phyloP scores from a whole-genome alignment of 1,139 yeast genomes.

The Yamadazyma jaroonii region DNA sequence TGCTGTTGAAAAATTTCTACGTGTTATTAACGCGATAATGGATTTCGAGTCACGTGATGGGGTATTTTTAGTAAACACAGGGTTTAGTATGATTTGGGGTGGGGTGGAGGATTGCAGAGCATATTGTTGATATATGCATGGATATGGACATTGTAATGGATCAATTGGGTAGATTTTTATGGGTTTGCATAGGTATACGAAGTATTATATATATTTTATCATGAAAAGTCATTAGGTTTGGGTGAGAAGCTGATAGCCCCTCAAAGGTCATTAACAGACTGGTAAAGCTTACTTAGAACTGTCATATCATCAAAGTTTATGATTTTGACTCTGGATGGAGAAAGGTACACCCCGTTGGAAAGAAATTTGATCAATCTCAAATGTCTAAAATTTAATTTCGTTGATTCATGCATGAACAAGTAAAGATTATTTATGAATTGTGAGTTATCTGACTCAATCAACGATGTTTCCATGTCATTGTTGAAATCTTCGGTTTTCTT shows the following conservation, averaged over 20 bases:
- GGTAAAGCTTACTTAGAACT: slow-evolving; percentile 2
- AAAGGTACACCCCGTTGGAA: slow-evolving; percentile 16
- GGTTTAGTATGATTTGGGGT: background rate
- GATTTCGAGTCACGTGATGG: background rate
- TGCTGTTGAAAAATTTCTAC: slow-evolving; percentile 4
- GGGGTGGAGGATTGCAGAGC: no score
- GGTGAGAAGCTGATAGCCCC: no score
- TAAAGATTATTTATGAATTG: slow-evolving; percentile 6
- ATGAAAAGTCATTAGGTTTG: background rate
- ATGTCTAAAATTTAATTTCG: slow-evolving; percentile 21
- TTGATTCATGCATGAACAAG: slow-evolving; percentile 17
- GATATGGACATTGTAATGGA: no score
- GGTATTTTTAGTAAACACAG: background rate
- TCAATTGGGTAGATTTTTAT: background rate
- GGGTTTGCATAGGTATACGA: background rate
- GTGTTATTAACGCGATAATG: slow-evolving; percentile 5
- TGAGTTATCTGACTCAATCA: background rate
- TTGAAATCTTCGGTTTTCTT: background rate
- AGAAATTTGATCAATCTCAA: slow-evolving; percentile 20
- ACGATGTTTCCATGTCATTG: background rate
- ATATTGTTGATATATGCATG: no score
- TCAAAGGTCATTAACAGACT: background rate
- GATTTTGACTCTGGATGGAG: slow-evolving; percentile 13
- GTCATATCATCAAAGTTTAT: slow-evolving; percentile 3
- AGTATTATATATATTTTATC: background rate